These are phyloP conservation scores for Saccharomyces hybrid DNA, from an alignment of 1,139 yeast species.

Conservation along the genomic window DNA sequence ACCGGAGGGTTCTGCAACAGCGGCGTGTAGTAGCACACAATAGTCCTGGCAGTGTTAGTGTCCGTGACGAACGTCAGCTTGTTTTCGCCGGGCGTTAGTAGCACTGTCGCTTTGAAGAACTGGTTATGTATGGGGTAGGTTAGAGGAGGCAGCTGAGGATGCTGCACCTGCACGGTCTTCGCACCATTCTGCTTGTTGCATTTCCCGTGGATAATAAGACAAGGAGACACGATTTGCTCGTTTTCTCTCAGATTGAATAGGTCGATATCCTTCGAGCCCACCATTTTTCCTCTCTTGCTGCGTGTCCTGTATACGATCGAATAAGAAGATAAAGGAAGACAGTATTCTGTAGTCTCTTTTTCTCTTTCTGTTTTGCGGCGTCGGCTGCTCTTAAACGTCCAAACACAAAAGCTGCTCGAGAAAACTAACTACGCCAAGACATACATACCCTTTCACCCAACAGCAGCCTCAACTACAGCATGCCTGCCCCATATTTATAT, in stretches of 20 bases:
- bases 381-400: background rate
- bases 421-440: background rate
- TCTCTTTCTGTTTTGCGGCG: background rate
- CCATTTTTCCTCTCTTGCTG: background rate
- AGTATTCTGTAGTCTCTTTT: background rate
- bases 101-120: conserved; percentile 67
- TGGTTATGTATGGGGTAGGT: conserved; percentile 62
- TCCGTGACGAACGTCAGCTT: conserved; percentile 32
- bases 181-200: conserved; percentile 20
- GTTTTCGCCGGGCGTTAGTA: conserved; percentile 62
- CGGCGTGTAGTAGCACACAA: conserved; percentile 49
- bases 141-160: conserved; percentile 48
- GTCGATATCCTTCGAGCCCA: conserved; percentile 13
- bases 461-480: background rate
- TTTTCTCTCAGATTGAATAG: conserved; percentile 25
- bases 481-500: background rate
- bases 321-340: background rate
- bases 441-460: background rate
- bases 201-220: conserved; percentile 40
- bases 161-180: conserved; percentile 22
- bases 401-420: background rate
- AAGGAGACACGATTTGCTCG: conserved; percentile 40
- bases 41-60: conserved; percentile 15
- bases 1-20: conserved; percentile 66
- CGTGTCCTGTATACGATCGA: background rate